phyloP scores from a whole-genome alignment of 2,329 filamentous ascomycete species.

The Trematosphaeria pertusa region DNA sequence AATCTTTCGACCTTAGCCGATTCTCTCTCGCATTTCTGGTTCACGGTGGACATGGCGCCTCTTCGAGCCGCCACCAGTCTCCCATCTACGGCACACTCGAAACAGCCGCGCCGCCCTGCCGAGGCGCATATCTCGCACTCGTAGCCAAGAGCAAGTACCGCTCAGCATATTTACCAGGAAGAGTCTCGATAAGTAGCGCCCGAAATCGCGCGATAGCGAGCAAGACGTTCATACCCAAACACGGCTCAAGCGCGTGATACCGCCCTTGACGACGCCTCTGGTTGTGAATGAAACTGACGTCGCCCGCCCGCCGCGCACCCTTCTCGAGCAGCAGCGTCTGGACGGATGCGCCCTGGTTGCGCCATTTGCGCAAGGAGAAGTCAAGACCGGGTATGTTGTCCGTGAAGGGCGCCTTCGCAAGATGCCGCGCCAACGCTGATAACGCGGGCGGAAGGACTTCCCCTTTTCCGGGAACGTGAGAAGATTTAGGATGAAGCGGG shows the following conservation, averaged over 20 bases:
- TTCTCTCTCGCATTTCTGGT: constrained; percentile 8
- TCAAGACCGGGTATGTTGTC: constrained; percentile 27
- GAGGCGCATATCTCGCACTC: constrained; percentile 9
- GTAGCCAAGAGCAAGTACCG: constrained; percentile 22
- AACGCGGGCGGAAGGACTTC: constrained; percentile 13
- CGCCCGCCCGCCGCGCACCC: constrained; percentile 8
- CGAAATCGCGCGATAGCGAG: constrained; percentile 1
- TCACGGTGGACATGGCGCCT: constrained; percentile 4
- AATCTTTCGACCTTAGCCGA: constrained; percentile 5
- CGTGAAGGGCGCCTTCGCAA: constrained; percentile 25
- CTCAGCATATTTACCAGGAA: constrained; percentile 20
- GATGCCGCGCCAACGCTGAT: constrained; percentile 26
- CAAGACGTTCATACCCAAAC: constrained; percentile 1
- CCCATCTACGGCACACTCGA: not conserved
- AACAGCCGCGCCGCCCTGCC: not conserved
- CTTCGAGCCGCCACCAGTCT: constrained; percentile 5
- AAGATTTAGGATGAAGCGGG: constrained; percentile 42
- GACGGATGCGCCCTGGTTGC: constrained; percentile 19
- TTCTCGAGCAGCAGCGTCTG: constrained; percentile 11
- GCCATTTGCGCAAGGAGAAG: constrained; percentile 11
- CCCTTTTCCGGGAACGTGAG: constrained; percentile 36
- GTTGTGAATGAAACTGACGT: constrained; percentile 22
- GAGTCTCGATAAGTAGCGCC: constrained; percentile 10
- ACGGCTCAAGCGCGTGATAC: constrained; percentile 11
- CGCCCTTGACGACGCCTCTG: constrained; percentile 20